phyloP scores from a whole-genome alignment of 2,329 filamentous ascomycete genomes.

The Aureobasidium uvarum region DNA sequence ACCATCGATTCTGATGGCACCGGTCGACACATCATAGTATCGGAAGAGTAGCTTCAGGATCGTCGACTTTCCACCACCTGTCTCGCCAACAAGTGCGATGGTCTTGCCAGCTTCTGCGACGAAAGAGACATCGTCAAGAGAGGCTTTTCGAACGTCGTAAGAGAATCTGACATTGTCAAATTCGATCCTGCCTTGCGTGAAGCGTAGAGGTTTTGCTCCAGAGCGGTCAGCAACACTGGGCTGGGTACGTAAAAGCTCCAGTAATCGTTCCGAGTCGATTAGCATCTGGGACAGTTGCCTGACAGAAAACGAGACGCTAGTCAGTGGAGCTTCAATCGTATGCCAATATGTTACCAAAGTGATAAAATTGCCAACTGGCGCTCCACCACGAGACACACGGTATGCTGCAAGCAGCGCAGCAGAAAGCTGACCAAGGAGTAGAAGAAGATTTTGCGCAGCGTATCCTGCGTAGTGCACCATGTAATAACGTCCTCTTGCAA shows the following conservation, averaged over 20 bases:
- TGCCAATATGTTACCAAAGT: slow-evolving; percentile 65
- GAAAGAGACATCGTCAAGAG: slow-evolving; percentile 53
- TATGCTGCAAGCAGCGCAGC: slow-evolving; percentile 55
- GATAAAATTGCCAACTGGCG: slow-evolving; percentile 61
- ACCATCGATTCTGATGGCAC: slow-evolving; percentile 57
- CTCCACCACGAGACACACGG: slow-evolving; percentile 51
- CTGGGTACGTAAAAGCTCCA: slow-evolving; percentile 58
- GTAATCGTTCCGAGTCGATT: slow-evolving; percentile 63
- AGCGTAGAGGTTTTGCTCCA: slow-evolving; percentile 46
- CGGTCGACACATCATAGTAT: slow-evolving; percentile 58
- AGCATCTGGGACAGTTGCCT: slow-evolving; percentile 53
- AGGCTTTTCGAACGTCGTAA: slow-evolving; percentile 55
- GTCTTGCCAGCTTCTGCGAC: slow-evolving; percentile 54
- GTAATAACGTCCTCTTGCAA: slow-evolving; percentile 34
- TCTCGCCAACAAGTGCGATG: slow-evolving; percentile 61
- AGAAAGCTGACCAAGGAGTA: slow-evolving; percentile 51
- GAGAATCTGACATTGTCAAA: slow-evolving; percentile 57
- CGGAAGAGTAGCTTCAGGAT: slow-evolving; percentile 60
- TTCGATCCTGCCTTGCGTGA: slow-evolving; percentile 51
- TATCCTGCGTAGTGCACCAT: slow-evolving; percentile 38
- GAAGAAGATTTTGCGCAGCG: slow-evolving; percentile 48
- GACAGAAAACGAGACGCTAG: slow-evolving; percentile 52
- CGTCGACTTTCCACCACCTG: slow-evolving; percentile 63
- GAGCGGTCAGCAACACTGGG: slow-evolving; percentile 54
- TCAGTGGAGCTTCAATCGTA: slow-evolving; percentile 49